Percentiles rank a stretch among this genome's conserved stretches.
phyloP scores from a whole-genome alignment of 108 stramenopile genomes.

The Schizochytrium sp. region DNA sequence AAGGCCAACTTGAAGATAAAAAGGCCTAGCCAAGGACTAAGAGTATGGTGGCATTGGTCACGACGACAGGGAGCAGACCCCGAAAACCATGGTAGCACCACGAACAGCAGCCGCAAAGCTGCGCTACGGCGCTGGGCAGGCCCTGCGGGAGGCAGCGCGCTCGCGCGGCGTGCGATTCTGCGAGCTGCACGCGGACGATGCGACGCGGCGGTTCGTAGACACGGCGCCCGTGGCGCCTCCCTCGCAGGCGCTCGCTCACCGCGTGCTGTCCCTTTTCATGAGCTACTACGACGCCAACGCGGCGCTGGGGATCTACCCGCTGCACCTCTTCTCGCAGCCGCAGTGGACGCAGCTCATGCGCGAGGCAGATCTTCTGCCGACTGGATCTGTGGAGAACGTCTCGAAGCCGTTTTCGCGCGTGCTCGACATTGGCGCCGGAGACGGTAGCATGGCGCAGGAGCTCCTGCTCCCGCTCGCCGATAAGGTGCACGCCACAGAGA shows the following conservation, averaged over 20 bases:
- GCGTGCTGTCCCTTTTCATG: background rate
- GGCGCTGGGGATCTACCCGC: background rate
- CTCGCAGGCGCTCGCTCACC: background rate
- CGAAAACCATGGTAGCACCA: background rate
- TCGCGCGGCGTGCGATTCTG: background rate
- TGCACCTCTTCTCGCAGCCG: background rate
- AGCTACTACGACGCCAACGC: conserved; percentile 16
- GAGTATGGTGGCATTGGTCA: too few relatives aligned
- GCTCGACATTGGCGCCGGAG: background rate
- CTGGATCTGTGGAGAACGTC: background rate
- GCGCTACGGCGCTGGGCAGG: background rate
- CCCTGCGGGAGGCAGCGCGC: background rate
- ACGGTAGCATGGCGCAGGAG: background rate
- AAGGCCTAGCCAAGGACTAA: too few relatives aligned
- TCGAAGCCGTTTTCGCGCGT: background rate
- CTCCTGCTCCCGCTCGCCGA: background rate
- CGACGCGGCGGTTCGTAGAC: background rate
- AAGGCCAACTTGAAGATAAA: too few relatives aligned
- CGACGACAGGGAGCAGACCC: too few relatives aligned
- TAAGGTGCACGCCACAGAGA: background rate
- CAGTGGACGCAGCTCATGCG: background rate
- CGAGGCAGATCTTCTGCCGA: background rate
- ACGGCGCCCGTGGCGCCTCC: background rate
- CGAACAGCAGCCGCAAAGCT: background rate
- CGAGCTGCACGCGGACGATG: background rate